Conservation (phyloP, 306 rosid species). For the Gastrolobium villosum region DNA sequence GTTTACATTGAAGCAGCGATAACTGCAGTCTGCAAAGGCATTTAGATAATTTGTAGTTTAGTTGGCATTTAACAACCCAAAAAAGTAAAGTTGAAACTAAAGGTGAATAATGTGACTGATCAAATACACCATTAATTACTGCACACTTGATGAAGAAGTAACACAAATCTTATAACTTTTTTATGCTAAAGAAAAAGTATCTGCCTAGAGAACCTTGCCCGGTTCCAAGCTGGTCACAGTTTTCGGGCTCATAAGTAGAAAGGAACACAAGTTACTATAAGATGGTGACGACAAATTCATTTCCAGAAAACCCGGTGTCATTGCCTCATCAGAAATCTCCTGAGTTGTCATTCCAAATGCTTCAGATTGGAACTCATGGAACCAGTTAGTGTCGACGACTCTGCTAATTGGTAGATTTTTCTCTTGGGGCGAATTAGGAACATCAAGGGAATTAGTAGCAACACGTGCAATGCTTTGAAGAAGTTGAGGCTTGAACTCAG, state of each 20-base stretch:
- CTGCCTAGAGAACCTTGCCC: conserved; percentile 38
- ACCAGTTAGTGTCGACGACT: conserved; percentile 43
- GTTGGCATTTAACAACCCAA: background rate
- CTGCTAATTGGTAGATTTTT: background rate
- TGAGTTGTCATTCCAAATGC: conserved; percentile 39
- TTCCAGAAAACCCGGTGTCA: conserved; percentile 46
- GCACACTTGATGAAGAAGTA: background rate
- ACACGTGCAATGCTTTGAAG: conserved; percentile 50
- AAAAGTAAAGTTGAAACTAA: background rate
- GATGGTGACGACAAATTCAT: conserved; percentile 59
- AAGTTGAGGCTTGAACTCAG: conserved; percentile 46
- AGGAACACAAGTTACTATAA: conserved; percentile 51
- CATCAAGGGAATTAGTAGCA: conserved; percentile 20
- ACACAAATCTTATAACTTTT: background rate
- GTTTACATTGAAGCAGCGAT: background rate
- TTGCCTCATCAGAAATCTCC: background rate
- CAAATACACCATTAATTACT: background rate
- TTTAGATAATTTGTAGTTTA: background rate
- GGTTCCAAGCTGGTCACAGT: conserved; percentile 50
- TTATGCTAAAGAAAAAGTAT: too few relatives aligned
- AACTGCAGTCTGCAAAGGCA: background rate
- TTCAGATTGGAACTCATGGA: conserved; percentile 48
- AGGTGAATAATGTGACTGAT: background rate
- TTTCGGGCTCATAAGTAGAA: conserved; percentile 63
- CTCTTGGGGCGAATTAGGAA: background rate